Base-by-base conservation (phyloP, 176 grass and related monocot genomes). In the Metroxylon sagu region DNA sequence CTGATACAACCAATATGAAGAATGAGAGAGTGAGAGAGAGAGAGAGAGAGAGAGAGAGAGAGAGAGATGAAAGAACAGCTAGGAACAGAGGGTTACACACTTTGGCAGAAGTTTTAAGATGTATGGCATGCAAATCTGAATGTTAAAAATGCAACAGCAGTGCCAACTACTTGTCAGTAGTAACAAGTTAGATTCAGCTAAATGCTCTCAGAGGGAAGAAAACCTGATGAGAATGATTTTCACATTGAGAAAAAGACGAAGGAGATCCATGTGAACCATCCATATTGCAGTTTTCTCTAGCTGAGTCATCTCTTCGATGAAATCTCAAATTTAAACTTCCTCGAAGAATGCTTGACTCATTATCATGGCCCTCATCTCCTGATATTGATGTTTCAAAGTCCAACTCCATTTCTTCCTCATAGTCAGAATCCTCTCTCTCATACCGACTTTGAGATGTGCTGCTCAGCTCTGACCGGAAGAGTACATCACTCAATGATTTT, bases 351-450 rank as follows among this genome's bases (percentile, higher is more conserved):
- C 73, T 74, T 87, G 73, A 85, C 65, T 91, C 92, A 64, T 77
- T 88, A 6, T 85, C 81, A 49, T 57, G 80, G 50, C 61, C 75
- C 80, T 92, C 93, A 53, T 94, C 81, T 75, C 75, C 87, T 0
- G 92, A 91, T 53, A 70, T 65, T 51, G 92, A 82, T 18, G 87
- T 85, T n/a, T 92, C 87, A 52, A 92, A 92, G 56, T 98, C 93
- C 54, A 92, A 65, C 49, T 98, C 93, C 84, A 92, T 98, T 67
- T 92, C 93, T 31, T 98, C 79, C 56, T 98, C 81, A 73, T 72
- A 78, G 74, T 98, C 93, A 66, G 72, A 70, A 54, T 72, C 62
- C 61, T 67, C 76, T 68, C 77, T 85, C 66, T 80, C 92, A 68
- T 97, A 81, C 29, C 65, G 70, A 27, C 76, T 79, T 58, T 71